A percentile compares a stretch with the other conserved stretches of the same genome.
These are phyloP conservation scores for Fusarium nisikadoi DNA, from an alignment of 2,329 filamentous ascomycete genomes.

Conservation along the genomic window DNA sequence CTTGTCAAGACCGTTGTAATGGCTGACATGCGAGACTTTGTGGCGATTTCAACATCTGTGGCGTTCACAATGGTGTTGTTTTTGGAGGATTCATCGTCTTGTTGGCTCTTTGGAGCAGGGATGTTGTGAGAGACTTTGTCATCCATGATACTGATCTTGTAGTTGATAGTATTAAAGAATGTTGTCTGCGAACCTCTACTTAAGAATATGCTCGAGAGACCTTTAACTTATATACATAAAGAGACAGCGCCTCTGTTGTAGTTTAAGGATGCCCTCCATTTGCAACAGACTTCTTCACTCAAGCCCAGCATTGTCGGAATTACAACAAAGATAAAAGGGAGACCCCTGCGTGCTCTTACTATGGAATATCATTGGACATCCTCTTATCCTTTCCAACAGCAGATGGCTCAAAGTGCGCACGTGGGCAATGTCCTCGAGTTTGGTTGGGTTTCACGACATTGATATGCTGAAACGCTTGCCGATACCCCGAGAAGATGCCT, in stretches of 20 bases:
- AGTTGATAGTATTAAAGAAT: not conserved
- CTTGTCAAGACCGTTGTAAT: not conserved
- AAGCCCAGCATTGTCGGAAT: not conserved
- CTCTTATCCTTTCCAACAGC: fast-evolving
- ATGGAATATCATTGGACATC: not conserved
- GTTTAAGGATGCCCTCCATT: not conserved
- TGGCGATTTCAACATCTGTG: fast-evolving
- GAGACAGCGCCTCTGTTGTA: not conserved
- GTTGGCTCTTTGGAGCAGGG: not conserved
- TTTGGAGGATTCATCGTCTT: not conserved
- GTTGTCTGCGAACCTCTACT: fast-evolving
- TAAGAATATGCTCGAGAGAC: fast-evolving
- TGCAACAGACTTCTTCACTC: no score
- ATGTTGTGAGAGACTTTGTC: not conserved
- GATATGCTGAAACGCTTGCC: not conserved
- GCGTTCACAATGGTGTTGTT: not conserved
- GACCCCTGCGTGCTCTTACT: not conserved
- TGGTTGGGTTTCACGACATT: not conserved
- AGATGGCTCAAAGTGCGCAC: not conserved
- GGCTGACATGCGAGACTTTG: not conserved
- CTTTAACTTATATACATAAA: not conserved
- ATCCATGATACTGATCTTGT: not conserved
- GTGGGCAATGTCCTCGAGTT: not conserved
- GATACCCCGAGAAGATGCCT: not conserved
- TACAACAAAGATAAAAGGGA: no score